Conservation (phyloP, 345 rosid species). For the Gossypium longicalyx region DNA sequence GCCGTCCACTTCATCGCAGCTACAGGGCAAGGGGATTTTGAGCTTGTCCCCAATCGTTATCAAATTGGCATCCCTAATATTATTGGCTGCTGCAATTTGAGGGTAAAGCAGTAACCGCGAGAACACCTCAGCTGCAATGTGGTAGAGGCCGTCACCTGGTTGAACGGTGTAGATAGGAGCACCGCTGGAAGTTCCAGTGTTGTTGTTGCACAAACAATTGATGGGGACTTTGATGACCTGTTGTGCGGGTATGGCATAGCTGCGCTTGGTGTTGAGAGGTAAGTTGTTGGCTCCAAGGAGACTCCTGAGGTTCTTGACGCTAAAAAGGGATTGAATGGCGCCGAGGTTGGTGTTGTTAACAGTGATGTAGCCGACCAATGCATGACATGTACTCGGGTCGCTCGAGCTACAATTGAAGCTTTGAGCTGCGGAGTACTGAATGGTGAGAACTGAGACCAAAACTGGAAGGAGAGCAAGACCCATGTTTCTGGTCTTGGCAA, state of each 20-base stretch:
- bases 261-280: constrained; percentile 29
- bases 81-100: constrained; percentile 36
- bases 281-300: constrained; percentile 58
- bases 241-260: constrained; percentile 9
- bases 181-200: constrained; percentile 41
- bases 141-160: constrained; percentile 30
- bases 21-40: constrained; percentile 63
- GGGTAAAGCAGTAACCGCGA: constrained; percentile 17
- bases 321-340: constrained; percentile 45
- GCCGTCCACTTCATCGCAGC: constrained; percentile 51
- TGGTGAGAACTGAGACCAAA: not conserved
- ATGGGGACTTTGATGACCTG: constrained; percentile 45
- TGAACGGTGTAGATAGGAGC: constrained; percentile 45
- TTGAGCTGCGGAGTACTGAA: not conserved
- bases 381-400: constrained; percentile 26
- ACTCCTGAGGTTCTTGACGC: constrained; percentile 33
- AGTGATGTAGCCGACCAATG: constrained; percentile 49
- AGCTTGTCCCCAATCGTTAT: constrained; percentile 35
- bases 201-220: constrained; percentile 55
- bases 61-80: constrained; percentile 7
- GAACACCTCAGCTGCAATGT: constrained; percentile 37
- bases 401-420: constrained; percentile 45
- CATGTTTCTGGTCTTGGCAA: not conserved
- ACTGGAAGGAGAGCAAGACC: constrained; percentile 1
- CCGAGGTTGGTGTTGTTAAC: constrained; percentile 43